phyloP scores from a whole-genome alignment of 352 stramenopile species.

The Globisporangium middletonii region DNA sequence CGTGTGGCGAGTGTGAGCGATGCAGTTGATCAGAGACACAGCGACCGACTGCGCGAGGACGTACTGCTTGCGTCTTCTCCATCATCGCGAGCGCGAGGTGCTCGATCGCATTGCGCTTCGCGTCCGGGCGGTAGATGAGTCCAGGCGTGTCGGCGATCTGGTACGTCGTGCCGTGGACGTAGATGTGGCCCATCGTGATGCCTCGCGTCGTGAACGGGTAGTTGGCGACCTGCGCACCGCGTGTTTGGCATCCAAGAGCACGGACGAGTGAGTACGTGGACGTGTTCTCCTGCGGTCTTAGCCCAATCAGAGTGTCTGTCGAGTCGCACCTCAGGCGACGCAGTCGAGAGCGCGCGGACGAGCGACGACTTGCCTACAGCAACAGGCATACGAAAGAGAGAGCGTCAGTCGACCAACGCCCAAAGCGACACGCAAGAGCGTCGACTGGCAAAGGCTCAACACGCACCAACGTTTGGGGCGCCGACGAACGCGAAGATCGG shows the following conservation, averaged over 20 bases:
- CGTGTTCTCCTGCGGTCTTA: neutral
- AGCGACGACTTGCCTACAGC: constrained; percentile 78
- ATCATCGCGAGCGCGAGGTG: constrained; percentile 71
- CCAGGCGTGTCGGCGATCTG: constrained; percentile 83
- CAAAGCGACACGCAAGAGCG: neutral
- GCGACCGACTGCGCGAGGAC: neutral
- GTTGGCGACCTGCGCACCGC: constrained; percentile 57
- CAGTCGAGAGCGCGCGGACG: constrained; percentile 71
- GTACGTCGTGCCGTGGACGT: constrained; percentile 74
- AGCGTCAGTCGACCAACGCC: neutral
- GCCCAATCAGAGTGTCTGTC: no score
- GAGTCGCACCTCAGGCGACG: constrained; percentile 57
- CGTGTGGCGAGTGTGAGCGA: no score
- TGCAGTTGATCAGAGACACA: neutral
- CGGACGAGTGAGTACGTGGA: neutral
- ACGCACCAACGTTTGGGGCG: constrained; percentile 75
- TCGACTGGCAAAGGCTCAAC: neutral
- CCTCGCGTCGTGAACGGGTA: constrained; percentile 85
- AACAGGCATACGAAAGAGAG: neutral
- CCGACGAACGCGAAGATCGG: constrained; percentile 84
- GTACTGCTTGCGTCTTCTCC: constrained; percentile 64
- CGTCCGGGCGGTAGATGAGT: constrained; percentile 57
- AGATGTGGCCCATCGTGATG: constrained; percentile 87
- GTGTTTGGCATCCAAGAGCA: neutral
- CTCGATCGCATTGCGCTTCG: constrained; percentile 67